A percentile compares a stretch with the other conserved stretches of the same genome.
Conservation (phyloP, 108 stramenopile genomes). For the Stephanodiscus triporus region DNA sequence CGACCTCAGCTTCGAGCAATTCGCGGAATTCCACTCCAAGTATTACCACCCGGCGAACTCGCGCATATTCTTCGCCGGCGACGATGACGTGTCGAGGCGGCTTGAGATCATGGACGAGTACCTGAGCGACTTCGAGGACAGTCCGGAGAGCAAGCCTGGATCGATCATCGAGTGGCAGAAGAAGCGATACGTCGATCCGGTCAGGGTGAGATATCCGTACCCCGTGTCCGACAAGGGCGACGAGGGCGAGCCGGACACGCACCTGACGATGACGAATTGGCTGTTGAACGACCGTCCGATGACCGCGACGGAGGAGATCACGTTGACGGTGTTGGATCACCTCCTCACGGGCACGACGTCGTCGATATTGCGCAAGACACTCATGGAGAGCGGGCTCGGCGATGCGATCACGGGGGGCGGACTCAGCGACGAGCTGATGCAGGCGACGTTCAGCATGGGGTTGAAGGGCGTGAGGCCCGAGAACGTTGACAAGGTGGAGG, state of each 20-base stretch:
- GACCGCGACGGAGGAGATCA: constrained; percentile 79
- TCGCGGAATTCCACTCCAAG: constrained; percentile 89
- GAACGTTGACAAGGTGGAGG: constrained; percentile 79
- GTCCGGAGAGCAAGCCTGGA: constrained; percentile 71
- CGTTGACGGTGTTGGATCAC: constrained; percentile 89
- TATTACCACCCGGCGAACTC: constrained; percentile 97
- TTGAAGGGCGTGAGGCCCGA: constrained; percentile 88
- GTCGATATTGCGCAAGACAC: constrained; percentile 87
- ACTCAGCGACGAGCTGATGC: constrained; percentile 88
- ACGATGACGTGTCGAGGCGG: constrained; percentile 89
- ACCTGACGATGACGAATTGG: constrained; percentile 94
- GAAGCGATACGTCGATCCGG: constrained; percentile 68
- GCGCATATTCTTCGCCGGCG: constrained; percentile 93
- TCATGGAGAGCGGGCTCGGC: constrained; percentile 91
- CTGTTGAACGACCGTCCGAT: constrained; percentile 90
- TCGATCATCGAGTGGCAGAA: constrained; percentile 75
- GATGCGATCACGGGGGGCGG: constrained; percentile 94
- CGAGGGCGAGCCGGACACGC: constrained; percentile 75
- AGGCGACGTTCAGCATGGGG: constrained; percentile 92
- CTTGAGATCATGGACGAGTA: constrained; percentile 95
- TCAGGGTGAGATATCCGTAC: constrained; percentile 56
- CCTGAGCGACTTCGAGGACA: constrained; percentile 79
- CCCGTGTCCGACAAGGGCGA: constrained; percentile 48
- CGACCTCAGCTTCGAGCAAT: constrained; percentile 92
- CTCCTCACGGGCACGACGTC: constrained; percentile 94